Evolutionary conservation across 1,139 yeast genomes (phyloP).

Genomic region (Chernovozyma sophiae-reginae): DNA sequence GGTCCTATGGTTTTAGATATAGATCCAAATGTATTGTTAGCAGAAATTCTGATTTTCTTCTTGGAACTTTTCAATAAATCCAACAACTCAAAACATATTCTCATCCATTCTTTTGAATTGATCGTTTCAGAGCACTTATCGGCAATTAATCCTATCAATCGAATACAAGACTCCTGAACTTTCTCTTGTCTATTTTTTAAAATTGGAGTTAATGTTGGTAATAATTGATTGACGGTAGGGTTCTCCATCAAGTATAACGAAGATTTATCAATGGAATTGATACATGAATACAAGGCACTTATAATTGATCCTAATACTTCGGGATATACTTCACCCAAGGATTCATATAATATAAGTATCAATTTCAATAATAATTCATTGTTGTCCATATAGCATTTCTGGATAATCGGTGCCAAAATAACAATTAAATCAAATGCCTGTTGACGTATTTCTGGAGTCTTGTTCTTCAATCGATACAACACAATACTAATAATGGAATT

Average conservation of each 20-base stretch:
- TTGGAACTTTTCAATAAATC: slow-evolving; percentile 87
- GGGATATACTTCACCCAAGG: slow-evolving; percentile 92
- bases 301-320: slow-evolving; percentile 87
- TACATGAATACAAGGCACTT: slow-evolving; percentile 56
- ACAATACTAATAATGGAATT: slow-evolving; percentile 72
- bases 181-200: slow-evolving; percentile 85
- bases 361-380: slow-evolving; percentile 60
- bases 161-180: slow-evolving; percentile 84
- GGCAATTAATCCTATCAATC: slow-evolving; percentile 80
- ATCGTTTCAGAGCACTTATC: slow-evolving; percentile 79
- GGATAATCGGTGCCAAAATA: slow-evolving; percentile 63
- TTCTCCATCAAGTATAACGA: slow-evolving; percentile 57
- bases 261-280: slow-evolving; percentile 33
- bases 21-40: slow-evolving; percentile 87
- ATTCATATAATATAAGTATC: slow-evolving; percentile 78
- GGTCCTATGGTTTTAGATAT: slow-evolving; percentile 96
- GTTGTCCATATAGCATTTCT: slow-evolving; percentile 54
- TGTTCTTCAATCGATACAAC: slow-evolving; percentile 70
- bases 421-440: slow-evolving; percentile 82
- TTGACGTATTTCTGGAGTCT: slow-evolving; percentile 69
- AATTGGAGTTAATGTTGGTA: slow-evolving; percentile 90
- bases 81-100: slow-evolving; percentile 85
- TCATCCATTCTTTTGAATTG: slow-evolving; percentile 96
- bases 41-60: slow-evolving; percentile 75
- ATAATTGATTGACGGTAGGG: slow-evolving; percentile 79